phyloP scores from a whole-genome alignment of 768 basidiomycete species.

The Suillus hirtellus region DNA sequence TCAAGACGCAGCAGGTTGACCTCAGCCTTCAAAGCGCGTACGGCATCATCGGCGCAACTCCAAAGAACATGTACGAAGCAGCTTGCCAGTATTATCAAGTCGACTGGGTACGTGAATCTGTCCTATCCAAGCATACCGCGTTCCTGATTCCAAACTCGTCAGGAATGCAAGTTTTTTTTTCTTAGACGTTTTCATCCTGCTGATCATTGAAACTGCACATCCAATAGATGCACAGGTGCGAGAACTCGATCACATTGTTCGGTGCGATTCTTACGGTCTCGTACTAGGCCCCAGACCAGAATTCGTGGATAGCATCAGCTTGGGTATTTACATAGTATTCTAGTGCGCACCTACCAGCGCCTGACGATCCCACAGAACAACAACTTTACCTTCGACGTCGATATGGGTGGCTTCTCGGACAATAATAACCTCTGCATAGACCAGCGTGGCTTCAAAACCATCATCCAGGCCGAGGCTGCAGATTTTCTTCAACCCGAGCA shows the following conservation, averaged over 20 bases:
- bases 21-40: slow-evolving; percentile 55
- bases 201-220: neutral
- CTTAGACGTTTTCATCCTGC: slow-evolving; percentile 7
- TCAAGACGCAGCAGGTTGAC: slow-evolving; percentile 51
- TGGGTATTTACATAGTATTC: slow-evolving; percentile 43
- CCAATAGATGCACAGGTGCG: slow-evolving; percentile 31
- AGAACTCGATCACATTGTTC: neutral
- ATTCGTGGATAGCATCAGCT: slow-evolving; percentile 62
- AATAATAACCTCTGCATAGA: slow-evolving; percentile 57
- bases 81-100: slow-evolving; percentile 62
- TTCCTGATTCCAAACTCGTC: slow-evolving; percentile 10
- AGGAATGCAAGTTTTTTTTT: slow-evolving; percentile 31
- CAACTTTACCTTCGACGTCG: slow-evolving; percentile 56
- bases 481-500: slow-evolving; percentile 53
- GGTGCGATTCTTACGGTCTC: slow-evolving; percentile 32
- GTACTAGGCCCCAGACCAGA: slow-evolving; percentile 61
- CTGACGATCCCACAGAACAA: slow-evolving; percentile 46
- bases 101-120: slow-evolving; percentile 31
- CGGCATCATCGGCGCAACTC: slow-evolving; percentile 46
- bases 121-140: neutral
- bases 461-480: slow-evolving; percentile 57
- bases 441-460: slow-evolving; percentile 59
- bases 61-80: slow-evolving; percentile 44
- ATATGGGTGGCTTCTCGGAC: slow-evolving; percentile 58
- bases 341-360: neutral